Percentiles rank a stretch among this genome's conserved stretches.
phyloP scores from a whole-genome alignment of 2,329 filamentous ascomycete genomes.

The Claviceps purpurea region DNA sequence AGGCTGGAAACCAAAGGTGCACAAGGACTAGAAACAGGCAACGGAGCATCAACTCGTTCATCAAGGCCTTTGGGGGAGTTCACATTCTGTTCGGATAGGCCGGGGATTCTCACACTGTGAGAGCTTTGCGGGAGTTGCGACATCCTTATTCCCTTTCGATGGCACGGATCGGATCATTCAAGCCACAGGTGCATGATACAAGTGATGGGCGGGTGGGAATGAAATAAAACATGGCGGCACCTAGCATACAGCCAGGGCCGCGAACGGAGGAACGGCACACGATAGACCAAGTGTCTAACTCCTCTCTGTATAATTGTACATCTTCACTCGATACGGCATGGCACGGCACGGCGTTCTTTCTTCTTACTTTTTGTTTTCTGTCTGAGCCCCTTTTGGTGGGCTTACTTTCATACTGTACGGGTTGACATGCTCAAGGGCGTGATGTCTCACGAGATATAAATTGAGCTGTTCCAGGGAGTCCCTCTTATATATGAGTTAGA shows the following conservation, averaged over 20 bases:
- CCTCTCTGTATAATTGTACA: conserved; percentile 27
- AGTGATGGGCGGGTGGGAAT: background rate
- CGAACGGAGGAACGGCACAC: background rate
- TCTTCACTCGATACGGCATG: conserved; percentile 43
- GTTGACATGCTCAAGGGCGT: conserved; percentile 11
- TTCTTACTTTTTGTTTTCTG: background rate
- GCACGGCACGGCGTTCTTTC: conserved; percentile 31
- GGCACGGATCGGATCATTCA: background rate
- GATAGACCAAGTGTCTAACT: background rate
- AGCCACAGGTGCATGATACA: background rate
- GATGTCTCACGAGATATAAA: background rate
- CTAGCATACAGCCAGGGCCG: background rate
- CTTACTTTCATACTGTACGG: background rate
- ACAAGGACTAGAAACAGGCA: conserved; percentile 57
- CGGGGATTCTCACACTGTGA: background rate
- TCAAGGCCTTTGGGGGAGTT: background rate
- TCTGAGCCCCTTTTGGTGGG: background rate
- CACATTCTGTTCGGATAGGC: background rate
- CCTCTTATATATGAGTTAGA: background rate
- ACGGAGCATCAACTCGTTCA: too few species aligned
- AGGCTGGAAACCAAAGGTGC: conserved; percentile 91
- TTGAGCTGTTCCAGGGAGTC: background rate
- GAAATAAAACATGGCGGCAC: background rate
- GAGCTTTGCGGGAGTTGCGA: background rate
- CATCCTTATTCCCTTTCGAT: background rate